These are phyloP conservation scores for Agastache rugosa DNA, from an alignment of 257 asterid genomes.

Conservation along the genomic window DNA sequence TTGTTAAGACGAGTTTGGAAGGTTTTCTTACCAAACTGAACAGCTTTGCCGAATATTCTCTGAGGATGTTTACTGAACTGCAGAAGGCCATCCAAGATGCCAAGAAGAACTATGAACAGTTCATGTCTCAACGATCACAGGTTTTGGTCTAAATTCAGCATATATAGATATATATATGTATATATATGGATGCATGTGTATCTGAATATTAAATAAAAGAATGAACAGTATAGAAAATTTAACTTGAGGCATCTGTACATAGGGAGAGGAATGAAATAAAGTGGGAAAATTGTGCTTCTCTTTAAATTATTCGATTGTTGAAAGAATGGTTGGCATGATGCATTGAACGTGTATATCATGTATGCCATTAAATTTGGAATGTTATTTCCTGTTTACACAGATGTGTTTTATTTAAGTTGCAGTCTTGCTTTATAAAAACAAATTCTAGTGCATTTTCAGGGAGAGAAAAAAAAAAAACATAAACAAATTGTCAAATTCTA, in stretches of 20 bases:
- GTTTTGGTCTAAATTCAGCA: not conserved
- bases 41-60: conserved; percentile 68
- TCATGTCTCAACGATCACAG: conserved; percentile 37
- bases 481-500: no score
- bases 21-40: conserved; percentile 68
- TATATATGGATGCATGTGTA: no score
- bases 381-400: no score
- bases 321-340: no score
- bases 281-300: not conserved
- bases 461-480: no score
- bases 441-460: no score
- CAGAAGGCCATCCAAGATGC: conserved; percentile 61
- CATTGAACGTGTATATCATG: no score
- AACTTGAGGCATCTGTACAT: not conserved
- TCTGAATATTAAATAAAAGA: not conserved
- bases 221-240: not conserved
- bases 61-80: conserved; percentile 63
- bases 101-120: conserved; percentile 57
- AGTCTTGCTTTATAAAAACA: no score
- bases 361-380: no score
- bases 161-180: not conserved
- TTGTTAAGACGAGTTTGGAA: conserved; percentile 62
- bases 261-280: conserved; percentile 1
- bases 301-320: no score
- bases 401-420: no score